Base-by-base conservation (phyloP, 129 eudicot species). In the Artemisia tridentata region DNA sequence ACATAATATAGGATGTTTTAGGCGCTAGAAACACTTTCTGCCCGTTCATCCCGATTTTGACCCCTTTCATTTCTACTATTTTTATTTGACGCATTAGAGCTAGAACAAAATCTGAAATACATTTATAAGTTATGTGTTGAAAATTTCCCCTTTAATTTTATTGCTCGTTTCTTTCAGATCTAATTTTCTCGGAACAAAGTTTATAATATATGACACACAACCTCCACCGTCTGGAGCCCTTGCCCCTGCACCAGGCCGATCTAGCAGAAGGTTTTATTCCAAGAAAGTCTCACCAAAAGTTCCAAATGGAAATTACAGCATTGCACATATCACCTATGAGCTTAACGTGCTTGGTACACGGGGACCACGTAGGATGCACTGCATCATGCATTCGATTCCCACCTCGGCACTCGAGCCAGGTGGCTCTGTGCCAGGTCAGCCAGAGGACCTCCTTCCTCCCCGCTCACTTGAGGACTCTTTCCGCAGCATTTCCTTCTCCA, bases 341-440 rank as follows among this genome's bases (percentile, higher is more conserved):
- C 90, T 89, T 25, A 89, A 89, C 16, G 96, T 89, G 62, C 88
- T 89, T 11, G 96, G 96, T 5, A 86, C 96, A 6, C 86, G 96
- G 55, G 96, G 96, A 47, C 96, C 96, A 52, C 82, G 93, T 31
- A 80, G 90, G 74, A 89, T 89, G 96, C 90, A 84, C 80, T 89
- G 96, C 77, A 77, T 76, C 54, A 89, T 89, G 96, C 93, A 86
- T 75, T 84, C 93, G 11, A 84, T 89, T 41, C 96, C 96, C 16
- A 61, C 69, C 73, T 86, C 96, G 10, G 75, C 96, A n/a, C 81
- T 89, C 49, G 93, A 80, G 66, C 86, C 84, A 7, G 90, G 88
- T 61, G 96, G 96, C 18, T 21, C 63, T 0, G 96, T 86, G 43
- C 96, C 96, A 16, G 93, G 96, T 7, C 90, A 86, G 68, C 90